Conservation (phyloP, 495 filamentous ascomycete species). For the Pyrenopolyporus hunteri region DNA sequence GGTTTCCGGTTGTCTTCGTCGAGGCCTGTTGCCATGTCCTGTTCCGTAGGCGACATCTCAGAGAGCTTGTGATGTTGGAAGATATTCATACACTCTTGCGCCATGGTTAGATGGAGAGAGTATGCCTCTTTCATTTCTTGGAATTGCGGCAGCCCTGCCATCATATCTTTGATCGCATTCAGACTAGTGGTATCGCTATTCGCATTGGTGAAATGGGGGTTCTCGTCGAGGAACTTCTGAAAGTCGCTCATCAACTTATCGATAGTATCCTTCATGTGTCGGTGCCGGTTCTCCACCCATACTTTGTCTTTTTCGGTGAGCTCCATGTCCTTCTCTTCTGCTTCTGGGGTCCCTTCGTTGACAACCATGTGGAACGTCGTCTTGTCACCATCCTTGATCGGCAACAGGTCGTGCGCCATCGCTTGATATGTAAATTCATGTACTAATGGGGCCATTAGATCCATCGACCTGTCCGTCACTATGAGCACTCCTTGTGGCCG, state of each 20-base stretch:
- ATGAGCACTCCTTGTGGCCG: slow-evolving; percentile 83
- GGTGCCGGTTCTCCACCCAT: slow-evolving; percentile 91
- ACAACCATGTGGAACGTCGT: slow-evolving; percentile 79
- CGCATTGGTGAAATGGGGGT: slow-evolving; percentile 89
- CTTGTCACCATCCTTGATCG: slow-evolving; percentile 85
- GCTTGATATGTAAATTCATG: slow-evolving; percentile 99
- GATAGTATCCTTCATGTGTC: slow-evolving; percentile 98
- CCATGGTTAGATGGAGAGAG: slow-evolving; percentile 94
- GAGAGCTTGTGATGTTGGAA: slow-evolving; percentile 84
- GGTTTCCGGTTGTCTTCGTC: slow-evolving; percentile 93
- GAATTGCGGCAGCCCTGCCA: slow-evolving; percentile 92
- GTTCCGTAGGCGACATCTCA: slow-evolving; percentile 84
- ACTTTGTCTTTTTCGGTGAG: slow-evolving; percentile 87
- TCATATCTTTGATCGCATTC: slow-evolving; percentile 95
- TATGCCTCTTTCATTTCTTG: slow-evolving; percentile 94
- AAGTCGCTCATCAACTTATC: slow-evolving; percentile 93
- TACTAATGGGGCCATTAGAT: slow-evolving; percentile 80
- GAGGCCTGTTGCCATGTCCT: slow-evolving; percentile 86
- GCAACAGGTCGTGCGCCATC: slow-evolving; percentile 92
- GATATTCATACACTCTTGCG: slow-evolving; percentile 93
- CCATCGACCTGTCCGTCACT: slow-evolving; percentile 91
- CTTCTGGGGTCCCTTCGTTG: slow-evolving; percentile 69
- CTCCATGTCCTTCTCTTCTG: slow-evolving; percentile 86
- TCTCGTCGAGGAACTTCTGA: slow-evolving; percentile 83
- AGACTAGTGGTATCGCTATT: slow-evolving; percentile 71